These are phyloP conservation scores for Penicillium paneum DNA, from an alignment of 2,329 filamentous ascomycete species.

Conservation along the genomic window DNA sequence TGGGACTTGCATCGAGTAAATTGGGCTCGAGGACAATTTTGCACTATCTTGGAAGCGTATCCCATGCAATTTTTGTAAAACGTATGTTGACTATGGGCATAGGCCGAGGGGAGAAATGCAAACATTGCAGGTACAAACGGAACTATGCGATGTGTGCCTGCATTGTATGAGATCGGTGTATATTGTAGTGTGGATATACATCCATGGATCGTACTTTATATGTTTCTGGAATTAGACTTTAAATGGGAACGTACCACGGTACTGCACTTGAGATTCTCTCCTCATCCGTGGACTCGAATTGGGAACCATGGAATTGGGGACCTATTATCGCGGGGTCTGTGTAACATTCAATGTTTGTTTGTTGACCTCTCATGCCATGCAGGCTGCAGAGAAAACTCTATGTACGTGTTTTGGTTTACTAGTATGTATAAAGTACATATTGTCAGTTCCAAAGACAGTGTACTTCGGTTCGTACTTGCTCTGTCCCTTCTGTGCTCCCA, in stretches of 20 bases:
- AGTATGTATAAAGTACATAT: not conserved
- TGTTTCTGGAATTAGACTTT: not conserved
- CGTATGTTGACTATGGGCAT: not conserved
- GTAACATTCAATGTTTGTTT: slow-evolving; percentile 8
- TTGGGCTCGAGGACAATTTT: not conserved
- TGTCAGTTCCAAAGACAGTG: not conserved
- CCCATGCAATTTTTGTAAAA: not conserved
- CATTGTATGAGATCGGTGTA: not conserved
- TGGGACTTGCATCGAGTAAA: not conserved
- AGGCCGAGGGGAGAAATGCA: not conserved
- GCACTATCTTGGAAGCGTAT: not conserved
- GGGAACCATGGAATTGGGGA: not conserved
- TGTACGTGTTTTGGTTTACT: not conserved
- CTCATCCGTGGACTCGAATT: not conserved
- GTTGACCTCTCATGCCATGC: slow-evolving; percentile 6
- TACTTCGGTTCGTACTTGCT: not conserved
- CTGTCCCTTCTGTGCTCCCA: not conserved
- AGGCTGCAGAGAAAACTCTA: not conserved
- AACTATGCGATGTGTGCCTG: not conserved
- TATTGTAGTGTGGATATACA: not conserved
- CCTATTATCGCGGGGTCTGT: slow-evolving; percentile 6
- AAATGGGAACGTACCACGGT: not conserved
- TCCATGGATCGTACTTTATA: not conserved
- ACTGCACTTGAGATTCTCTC: not conserved
- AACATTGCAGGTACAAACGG: not conserved